phyloP scores from a whole-genome alignment of 108 stramenopile genomes.

The Skeletonema grethae region DNA sequence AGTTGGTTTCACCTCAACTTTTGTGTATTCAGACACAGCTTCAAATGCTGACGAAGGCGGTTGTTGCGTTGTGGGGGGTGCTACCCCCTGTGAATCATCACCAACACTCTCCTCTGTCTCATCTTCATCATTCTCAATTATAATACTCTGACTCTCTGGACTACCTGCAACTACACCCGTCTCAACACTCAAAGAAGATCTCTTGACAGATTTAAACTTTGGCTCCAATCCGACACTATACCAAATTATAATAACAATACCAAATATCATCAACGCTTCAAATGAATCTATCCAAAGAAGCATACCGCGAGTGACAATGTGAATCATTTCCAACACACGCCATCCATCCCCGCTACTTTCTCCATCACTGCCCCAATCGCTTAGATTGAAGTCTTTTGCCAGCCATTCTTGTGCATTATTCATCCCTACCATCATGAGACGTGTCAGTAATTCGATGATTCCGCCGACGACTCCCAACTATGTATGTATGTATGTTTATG shows the following conservation, averaged over 20 bases:
- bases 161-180: neutral
- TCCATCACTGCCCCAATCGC: slow-evolving; percentile 54
- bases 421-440: slow-evolving; percentile 61
- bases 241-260: slow-evolving; percentile 32
- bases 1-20: slow-evolving; percentile 20
- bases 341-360: slow-evolving; percentile 65
- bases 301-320: slow-evolving; percentile 47
- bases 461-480: slow-evolving; percentile 60
- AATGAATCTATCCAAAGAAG: slow-evolving; percentile 55
- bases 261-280: slow-evolving; percentile 45
- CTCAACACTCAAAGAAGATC: neutral
- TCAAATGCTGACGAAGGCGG: slow-evolving; percentile 10
- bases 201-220: slow-evolving; percentile 2
- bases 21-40: neutral
- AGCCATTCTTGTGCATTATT: slow-evolving; percentile 57
- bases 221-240: slow-evolving; percentile 39
- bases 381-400: slow-evolving; percentile 65
- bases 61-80: neutral
- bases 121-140: neutral
- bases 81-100: neutral
- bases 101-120: neutral
- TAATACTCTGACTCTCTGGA: neutral
- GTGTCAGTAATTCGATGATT: slow-evolving; percentile 62
- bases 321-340: slow-evolving; percentile 71
- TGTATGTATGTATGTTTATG: too few species aligned